These are phyloP conservation scores for Hygrophila difformis DNA, from an alignment of 257 asterid species.

Conservation along the genomic window DNA sequence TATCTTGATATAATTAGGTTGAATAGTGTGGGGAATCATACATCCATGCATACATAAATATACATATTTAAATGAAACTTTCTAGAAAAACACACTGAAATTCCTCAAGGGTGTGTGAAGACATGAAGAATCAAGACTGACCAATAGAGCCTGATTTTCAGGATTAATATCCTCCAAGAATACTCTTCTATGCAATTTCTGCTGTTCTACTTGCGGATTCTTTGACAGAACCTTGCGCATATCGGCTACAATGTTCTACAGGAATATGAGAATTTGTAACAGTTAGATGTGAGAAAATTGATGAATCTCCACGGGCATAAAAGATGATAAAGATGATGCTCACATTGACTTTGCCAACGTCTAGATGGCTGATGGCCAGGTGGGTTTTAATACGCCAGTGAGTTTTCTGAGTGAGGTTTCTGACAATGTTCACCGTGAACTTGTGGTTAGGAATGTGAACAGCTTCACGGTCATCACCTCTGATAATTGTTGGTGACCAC, in stretches of 20 bases:
- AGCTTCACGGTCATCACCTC: conserved; percentile 98
- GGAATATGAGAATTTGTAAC: conserved; percentile 9
- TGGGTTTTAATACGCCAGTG: conserved; percentile 95
- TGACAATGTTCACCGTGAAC: conserved; percentile 74
- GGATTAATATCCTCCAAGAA: conserved; percentile 64
- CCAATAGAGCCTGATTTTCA: conserved; percentile 84
- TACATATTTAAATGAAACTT: no score
- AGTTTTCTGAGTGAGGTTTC: conserved; percentile 83
- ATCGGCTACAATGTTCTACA: conserved; percentile 85
- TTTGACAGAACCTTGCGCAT: conserved; percentile 94
- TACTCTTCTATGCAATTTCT: conserved; percentile 84
- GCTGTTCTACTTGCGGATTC: conserved; percentile 88
- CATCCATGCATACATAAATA: no score
- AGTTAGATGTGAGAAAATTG: no score
- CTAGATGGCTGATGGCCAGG: conserved; percentile 84
- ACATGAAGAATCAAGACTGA: conserved; percentile 27
- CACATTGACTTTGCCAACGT: conserved; percentile 73
- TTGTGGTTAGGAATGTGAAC: conserved; percentile 92
- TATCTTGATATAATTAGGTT: no score
- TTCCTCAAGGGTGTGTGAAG: no score
- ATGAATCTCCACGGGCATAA: neutral
- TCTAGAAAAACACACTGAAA: no score
- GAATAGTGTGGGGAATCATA: no score
- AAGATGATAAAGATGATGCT: conserved; percentile 18
- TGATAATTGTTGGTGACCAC: conserved; percentile 91